These are phyloP conservation scores for Plasmodium ovale DNA, from an alignment of 169 alveolate genomes.

Conservation along the genomic window DNA sequence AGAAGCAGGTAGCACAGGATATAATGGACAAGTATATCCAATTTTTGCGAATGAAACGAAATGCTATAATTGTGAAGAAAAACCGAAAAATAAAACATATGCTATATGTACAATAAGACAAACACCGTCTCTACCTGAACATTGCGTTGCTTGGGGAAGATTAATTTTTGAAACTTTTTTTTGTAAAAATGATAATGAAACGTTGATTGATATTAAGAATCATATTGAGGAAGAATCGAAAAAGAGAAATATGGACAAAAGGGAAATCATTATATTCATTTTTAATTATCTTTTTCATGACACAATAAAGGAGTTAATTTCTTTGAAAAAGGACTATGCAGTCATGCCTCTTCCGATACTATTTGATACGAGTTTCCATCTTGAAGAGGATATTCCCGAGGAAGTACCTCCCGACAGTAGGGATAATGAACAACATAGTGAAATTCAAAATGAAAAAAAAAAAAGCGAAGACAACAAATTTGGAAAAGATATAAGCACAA, in stretches of 20 bases:
- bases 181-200: conserved; percentile 80
- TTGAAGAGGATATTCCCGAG: not conserved
- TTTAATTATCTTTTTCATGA: conserved; percentile 79
- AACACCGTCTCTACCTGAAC: conserved; percentile 98
- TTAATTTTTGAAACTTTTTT: conserved; percentile 89
- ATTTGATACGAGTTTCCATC: not conserved
- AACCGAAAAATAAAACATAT: conserved; percentile 90
- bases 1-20: conserved; percentile 98
- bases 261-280: conserved; percentile 51
- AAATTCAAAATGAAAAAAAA: not conserved
- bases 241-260: conserved; percentile 68
- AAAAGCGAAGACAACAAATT: not conserved
- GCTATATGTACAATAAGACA: conserved; percentile 99
- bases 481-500: not conserved
- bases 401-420: too few relatives aligned
- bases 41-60: conserved; percentile 90
- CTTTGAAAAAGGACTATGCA: conserved; percentile 62
- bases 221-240: conserved; percentile 77
- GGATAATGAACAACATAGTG: too few relatives aligned
- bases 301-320: conserved; percentile 73
- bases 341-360: conserved; percentile 42
- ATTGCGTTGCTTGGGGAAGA: conserved; percentile 98
- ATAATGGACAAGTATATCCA: conserved; percentile 93
- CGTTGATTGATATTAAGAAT: conserved; percentile 77
- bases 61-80: conserved; percentile 95